phyloP scores from a whole-genome alignment of 805 yeast genomes.

The Ogataea allantospora region DNA sequence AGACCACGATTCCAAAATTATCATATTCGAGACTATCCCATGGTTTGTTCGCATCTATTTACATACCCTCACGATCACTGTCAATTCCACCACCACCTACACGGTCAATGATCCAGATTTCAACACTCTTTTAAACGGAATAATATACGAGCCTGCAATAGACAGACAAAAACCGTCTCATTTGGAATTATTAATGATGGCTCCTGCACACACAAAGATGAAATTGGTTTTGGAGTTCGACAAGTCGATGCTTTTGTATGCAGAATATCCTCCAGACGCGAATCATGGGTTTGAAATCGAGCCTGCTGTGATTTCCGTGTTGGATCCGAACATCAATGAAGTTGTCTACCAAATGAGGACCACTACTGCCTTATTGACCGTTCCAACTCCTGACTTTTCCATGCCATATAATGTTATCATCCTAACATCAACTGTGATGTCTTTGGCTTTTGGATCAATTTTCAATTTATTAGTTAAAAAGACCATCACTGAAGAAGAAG shows the following conservation, averaged over 20 bases:
- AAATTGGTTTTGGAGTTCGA: conserved; percentile 77
- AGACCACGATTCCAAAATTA: conserved; percentile 43
- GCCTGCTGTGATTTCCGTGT: conserved; percentile 75
- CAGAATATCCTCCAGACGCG: conserved; percentile 99
- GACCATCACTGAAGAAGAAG: conserved; percentile 73
- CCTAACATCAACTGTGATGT: conserved; percentile 88
- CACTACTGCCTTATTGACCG: conserved; percentile 76
- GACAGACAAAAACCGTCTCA: conserved; percentile 84
- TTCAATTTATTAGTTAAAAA: conserved; percentile 75
- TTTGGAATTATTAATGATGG: conserved; percentile 59
- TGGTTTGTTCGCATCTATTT: conserved; percentile 89
- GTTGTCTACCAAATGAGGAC: conserved; percentile 61
- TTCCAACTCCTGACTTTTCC: conserved; percentile 97
- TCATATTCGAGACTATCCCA: conserved; percentile 80
- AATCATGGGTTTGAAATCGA: conserved; percentile 96
- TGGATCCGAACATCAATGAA: conserved; percentile 28
- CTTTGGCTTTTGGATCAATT: conserved; percentile 83
- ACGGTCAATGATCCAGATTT: conserved; percentile 28
- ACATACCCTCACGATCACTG: conserved; percentile 54
- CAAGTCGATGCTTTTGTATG: conserved; percentile 75
- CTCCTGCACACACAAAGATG: conserved; percentile 65
- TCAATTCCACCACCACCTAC: conserved; percentile 23
- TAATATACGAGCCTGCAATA: conserved; percentile 69
- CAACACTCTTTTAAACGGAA: conserved; percentile 44
- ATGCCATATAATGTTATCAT: conserved; percentile 99